These are phyloP conservation scores for Helichrysum umbraculigerum DNA, from an alignment of 129 eudicot genomes.

Conservation along the genomic window DNA sequence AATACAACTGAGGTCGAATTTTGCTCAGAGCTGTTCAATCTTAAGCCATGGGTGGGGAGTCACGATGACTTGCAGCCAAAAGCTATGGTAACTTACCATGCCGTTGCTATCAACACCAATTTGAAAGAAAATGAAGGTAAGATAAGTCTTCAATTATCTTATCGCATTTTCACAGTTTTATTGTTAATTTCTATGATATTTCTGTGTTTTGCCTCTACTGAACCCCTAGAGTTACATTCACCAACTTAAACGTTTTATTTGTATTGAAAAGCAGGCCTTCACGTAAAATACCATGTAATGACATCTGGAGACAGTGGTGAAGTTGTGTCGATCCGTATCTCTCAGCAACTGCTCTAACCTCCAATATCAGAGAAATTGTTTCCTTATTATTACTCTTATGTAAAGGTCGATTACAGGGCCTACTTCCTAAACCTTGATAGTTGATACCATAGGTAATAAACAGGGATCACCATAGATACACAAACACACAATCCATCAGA, in stretches of 20 bases:
- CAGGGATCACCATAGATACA: constrained; percentile 16
- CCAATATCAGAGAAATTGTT: constrained; percentile 2
- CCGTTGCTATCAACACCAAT: constrained; percentile 92
- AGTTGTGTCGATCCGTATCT: constrained; percentile 74
- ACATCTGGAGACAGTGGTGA: constrained; percentile 72
- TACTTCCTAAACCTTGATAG: constrained; percentile 16
- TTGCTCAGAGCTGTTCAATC: constrained; percentile 63
- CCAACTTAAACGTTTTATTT: not conserved
- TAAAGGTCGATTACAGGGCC: constrained; percentile 19
- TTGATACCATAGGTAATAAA: constrained; percentile 20
- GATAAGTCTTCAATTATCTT: not conserved
- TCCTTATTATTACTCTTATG: constrained; percentile 7
- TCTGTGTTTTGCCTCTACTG: not conserved
- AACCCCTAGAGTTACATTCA: constrained; percentile 6
- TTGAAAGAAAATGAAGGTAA: constrained; percentile 89
- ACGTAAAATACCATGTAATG: constrained; percentile 78
- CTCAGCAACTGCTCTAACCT: constrained; percentile 80
- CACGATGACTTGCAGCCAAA: constrained; percentile 86
- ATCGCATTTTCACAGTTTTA: not conserved
- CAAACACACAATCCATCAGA: not conserved
- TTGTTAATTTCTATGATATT: not conserved
- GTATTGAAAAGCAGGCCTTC: constrained; percentile 55
- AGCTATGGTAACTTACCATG: constrained; percentile 70
- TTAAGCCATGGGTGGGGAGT: constrained; percentile 80
- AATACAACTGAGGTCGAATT: not conserved